Evolutionary conservation across 306 rosid species (phyloP).

Genomic region (Medicago lupulina): DNA sequence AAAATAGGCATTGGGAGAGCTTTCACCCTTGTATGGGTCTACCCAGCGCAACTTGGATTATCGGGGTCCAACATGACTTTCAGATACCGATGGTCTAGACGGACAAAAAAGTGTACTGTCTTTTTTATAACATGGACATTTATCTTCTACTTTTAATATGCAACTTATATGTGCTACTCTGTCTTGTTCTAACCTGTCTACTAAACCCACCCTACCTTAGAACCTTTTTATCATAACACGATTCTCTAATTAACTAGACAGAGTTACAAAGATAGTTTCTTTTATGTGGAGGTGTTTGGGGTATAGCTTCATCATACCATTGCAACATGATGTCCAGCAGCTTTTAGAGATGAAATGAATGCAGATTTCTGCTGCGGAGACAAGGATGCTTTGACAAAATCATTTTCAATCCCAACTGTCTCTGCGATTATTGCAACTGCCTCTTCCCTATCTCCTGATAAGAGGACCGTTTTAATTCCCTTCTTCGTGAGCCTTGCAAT

Average conservation of each 20-base stretch:
- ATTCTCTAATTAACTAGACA: slow-evolving; percentile 23
- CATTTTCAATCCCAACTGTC: slow-evolving; percentile 75
- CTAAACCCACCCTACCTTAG: slow-evolving; percentile 4
- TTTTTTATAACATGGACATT: neutral
- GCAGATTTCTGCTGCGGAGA: slow-evolving; percentile 83
- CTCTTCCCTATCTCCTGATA: slow-evolving; percentile 99
- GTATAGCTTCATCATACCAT: slow-evolving; percentile 76
- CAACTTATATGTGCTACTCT: neutral
- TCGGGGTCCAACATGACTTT: neutral
- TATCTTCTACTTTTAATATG: slow-evolving; percentile 1
- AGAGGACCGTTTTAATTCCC: slow-evolving; percentile 81
- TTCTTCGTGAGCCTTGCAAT: slow-evolving; percentile 82
- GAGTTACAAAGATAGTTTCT: neutral
- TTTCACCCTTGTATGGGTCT: slow-evolving; percentile 2
- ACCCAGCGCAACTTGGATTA: neutral
- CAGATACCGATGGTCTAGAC: neutral
- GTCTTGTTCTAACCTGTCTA: slow-evolving; percentile 24
- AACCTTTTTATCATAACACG: slow-evolving; percentile 35
- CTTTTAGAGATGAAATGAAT: slow-evolving; percentile 78
- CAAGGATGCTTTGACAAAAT: slow-evolving; percentile 73
- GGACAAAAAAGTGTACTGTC: neutral
- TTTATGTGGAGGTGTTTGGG: neutral
- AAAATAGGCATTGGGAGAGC: neutral
- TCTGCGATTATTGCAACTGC: slow-evolving; percentile 95
- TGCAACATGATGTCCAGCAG: slow-evolving; percentile 87